phyloP scores from a whole-genome alignment of 1,284 basidiomycete species.

The Farysia itapuensis region DNA sequence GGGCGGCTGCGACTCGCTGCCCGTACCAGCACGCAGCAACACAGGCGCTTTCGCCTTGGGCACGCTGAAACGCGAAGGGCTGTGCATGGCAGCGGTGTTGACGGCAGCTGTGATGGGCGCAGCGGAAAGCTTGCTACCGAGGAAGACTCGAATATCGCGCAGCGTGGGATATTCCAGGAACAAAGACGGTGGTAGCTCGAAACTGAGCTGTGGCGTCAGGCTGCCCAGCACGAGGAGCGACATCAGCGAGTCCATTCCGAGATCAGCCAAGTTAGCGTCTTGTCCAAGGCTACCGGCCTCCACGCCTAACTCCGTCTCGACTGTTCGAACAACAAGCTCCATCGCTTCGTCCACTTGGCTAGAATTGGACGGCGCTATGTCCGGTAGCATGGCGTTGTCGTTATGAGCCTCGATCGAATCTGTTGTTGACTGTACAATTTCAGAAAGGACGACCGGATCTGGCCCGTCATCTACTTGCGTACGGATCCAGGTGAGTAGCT shows the following conservation, averaged over 20 bases:
- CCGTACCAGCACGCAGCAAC: slow-evolving; percentile 6
- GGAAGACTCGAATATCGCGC: slow-evolving; percentile 10
- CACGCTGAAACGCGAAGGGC: neutral
- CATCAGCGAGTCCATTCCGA: slow-evolving; percentile 45
- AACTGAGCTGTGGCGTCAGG: slow-evolving; percentile 8
- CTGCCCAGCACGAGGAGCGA: slow-evolving; percentile 33
- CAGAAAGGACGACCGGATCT: neutral
- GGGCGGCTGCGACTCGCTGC: neutral
- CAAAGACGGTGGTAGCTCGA: slow-evolving; percentile 31
- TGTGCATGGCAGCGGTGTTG: neutral
- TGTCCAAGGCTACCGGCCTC: slow-evolving; percentile 9
- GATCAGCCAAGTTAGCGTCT: slow-evolving; percentile 25
- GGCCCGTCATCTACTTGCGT: slow-evolving; percentile 10
- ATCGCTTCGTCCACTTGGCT: slow-evolving; percentile 4
- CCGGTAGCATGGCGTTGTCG: neutral
- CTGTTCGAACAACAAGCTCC: slow-evolving; percentile 7
- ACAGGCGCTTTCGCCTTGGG: slow-evolving; percentile 8
- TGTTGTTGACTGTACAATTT: no score
- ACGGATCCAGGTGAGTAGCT: slow-evolving; percentile 20
- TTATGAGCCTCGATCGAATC: neutral
- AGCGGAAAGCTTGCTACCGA: slow-evolving; percentile 2
- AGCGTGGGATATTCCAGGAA: slow-evolving; percentile 32
- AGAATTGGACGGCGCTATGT: neutral
- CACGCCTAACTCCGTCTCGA: slow-evolving; percentile 36
- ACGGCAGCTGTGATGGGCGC: neutral